Base-by-base conservation (phyloP, 257 asterid species). In the Verbascum thapsus region DNA sequence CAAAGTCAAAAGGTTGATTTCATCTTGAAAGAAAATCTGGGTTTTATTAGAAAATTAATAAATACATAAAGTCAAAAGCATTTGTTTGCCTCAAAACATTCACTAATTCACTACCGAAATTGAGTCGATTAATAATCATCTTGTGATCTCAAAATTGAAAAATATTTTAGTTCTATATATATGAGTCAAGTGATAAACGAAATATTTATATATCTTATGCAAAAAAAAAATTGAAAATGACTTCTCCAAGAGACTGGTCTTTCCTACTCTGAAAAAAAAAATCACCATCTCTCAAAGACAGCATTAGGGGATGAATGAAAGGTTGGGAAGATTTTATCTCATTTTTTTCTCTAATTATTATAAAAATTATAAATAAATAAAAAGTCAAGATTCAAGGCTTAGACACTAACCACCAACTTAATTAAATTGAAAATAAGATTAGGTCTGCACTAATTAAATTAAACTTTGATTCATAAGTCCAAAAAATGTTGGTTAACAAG, bases 1-100 rank as follows among this genome's bases (percentile, higher is more conserved):
- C 53, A 75, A n/a, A 58, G 78, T 76, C 78, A 63, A 73, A 48
- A 18, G 49, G 78, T 80, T 76, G 82, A 80, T 80, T 70, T 7
- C 26, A 32, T 38, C 10, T 44, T 17, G 8, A 60, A 38, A 62
- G 44, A 49, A 26, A 26, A 26, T 26, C 32, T 5, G 32, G 5
- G 32, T 1, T 26, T 2, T 26, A 26, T 45, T 45, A 45, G 51
- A 20, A 41, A 47, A 19, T 61, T 32, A 8, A 50, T 9, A 39
- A 41, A 49, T 16, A 49, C 44, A 38, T 20, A 10, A 58, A 58
- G 79, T 72, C 78, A 68, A 68, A 52, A 42, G 67, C 47, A 66
- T 22, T 41, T 70, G 55, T 18, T 6, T 48, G 26, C 5, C 18
- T 12, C 47, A 45, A 70, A 48, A 55, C 42, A 43, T 53, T 51